Evolutionary conservation across 2,329 filamentous ascomycete species (phyloP), one percentile per base, ranked within the genome.

Genomic region (Fusarium drepaniforme): DNA sequence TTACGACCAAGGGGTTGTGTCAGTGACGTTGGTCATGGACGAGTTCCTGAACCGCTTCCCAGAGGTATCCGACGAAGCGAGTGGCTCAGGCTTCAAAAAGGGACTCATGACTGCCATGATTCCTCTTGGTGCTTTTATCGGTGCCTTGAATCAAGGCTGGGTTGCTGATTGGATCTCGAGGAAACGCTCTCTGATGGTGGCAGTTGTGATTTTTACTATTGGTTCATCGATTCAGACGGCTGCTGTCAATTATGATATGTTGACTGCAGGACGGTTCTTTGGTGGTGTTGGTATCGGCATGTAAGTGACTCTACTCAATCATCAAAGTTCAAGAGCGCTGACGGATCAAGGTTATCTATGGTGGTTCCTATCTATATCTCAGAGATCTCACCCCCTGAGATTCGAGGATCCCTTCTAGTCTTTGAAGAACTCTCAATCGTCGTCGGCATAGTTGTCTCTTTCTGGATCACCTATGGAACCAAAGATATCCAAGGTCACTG

Each of bases 21-120:
- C 79, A 8, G 77, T 84, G 9, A 83, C 81, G 13, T 74, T 84
- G 25, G 79, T 82, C 38, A 82, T 85, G 82, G 75, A 80, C n/a
- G 62, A 80, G 46, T 84, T 84, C 59, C 75, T 80, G 35, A 68
- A 78, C 12, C 75, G 78, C 0, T 84, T 84, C 67, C 76, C 78
- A 3, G 75, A 83, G 25, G 81, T 83, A 1, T 78, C 81, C 0
- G 78, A 81, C 5, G 64, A 69, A 3, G 82, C 80, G 4, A 77
- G 83, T 11, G 86, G 86, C 3, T 82, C 84, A 3, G 85, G 85
- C 5, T 79, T 80, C 53, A 75, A 77, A 46, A 77, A 77, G 21
- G 79, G 86, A 30, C 87, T 87, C 81, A 87, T 88, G 73, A 86
- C 87, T 4, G 87, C 87, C 40, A 86, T 85, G 18, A 79, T 88